Percentiles rank a stretch among this genome's conserved stretches.
Conservation (phyloP, 345 rosid species). For the Brassica juncea region DNA sequence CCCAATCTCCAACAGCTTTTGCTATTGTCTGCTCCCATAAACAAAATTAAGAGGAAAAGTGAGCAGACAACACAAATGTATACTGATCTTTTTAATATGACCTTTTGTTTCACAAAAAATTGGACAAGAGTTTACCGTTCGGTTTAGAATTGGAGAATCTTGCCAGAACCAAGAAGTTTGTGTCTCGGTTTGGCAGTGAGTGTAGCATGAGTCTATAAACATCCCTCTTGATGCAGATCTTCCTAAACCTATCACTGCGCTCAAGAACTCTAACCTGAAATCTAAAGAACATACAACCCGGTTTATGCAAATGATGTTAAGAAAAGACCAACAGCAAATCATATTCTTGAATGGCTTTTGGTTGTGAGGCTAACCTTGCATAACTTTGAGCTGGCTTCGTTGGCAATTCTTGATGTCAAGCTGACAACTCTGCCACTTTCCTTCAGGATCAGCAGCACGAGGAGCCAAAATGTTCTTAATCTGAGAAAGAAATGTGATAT, state of each 20-base stretch:
- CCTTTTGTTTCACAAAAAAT: neutral
- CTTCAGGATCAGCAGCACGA: constrained; percentile 70
- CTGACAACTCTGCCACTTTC: constrained; percentile 83
- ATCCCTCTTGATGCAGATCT: constrained; percentile 69
- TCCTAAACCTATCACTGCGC: constrained; percentile 49
- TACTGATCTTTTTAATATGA: constrained; percentile 3
- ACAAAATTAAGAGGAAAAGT: constrained; percentile 1
- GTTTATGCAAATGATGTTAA: neutral
- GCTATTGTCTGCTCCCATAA: constrained; percentile 61
- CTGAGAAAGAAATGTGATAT: constrained; percentile 40
- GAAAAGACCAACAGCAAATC: neutral
- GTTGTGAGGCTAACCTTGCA: constrained; percentile 64
- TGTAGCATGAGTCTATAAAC: constrained; percentile 79
- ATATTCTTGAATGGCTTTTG: constrained; percentile 9
- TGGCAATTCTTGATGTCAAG: constrained; percentile 65
- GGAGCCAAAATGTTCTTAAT: constrained; percentile 86
- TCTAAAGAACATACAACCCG: constrained; percentile 43
- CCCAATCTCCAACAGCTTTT: constrained; percentile 92
- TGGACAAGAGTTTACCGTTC: constrained; percentile 45
- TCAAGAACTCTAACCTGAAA: constrained; percentile 70
- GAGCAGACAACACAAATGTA: neutral
- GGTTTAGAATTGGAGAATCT: constrained; percentile 62
- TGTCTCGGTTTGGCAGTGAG: constrained; percentile 84
- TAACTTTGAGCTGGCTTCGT: constrained; percentile 54
- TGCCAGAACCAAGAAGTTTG: constrained; percentile 77